Evolutionary conservation across 2,329 filamentous ascomycete genomes (phyloP).

Genomic region (Venturia oleaginea): DNA sequence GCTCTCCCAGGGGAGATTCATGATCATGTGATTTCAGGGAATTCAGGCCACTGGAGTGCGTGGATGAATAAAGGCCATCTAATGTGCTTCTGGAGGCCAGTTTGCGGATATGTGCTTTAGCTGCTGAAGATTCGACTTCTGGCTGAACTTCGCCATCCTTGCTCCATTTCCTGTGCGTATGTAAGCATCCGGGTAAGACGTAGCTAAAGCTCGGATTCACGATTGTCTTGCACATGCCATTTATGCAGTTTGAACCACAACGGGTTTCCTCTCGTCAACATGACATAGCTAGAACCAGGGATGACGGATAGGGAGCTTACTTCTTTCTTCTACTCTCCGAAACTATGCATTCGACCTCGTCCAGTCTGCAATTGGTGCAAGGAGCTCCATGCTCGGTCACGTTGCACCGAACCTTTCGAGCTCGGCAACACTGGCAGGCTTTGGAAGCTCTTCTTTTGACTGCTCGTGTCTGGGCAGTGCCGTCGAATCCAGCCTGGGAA

Average conservation of each 20-base stretch:
- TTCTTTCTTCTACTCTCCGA: conserved; percentile 74
- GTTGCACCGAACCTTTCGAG: conserved; percentile 87
- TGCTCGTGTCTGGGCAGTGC: conserved; percentile 39
- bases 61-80: conserved; percentile 24
- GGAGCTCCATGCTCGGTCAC: conserved; percentile 78
- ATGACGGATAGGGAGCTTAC: conserved; percentile 43
- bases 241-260: not conserved
- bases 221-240: not conserved
- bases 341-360: conserved; percentile 63
- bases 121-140: conserved; percentile 16
- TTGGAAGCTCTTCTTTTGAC: conserved; percentile 83
- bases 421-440: conserved; percentile 80
- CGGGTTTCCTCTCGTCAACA: not conserved
- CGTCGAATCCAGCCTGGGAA: conserved; percentile 45
- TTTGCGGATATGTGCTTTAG: conserved; percentile 26
- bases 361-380: conserved; percentile 78
- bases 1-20: conserved; percentile 42
- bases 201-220: not conserved
- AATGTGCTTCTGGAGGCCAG: conserved; percentile 30
- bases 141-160: conserved; percentile 31
- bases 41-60: conserved; percentile 22
- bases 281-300: not conserved
- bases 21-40: conserved; percentile 37
- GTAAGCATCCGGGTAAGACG: conserved; percentile 1
- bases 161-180: conserved; percentile 30